Evolutionary conservation across 2,329 filamentous ascomycete species (phyloP), one percentile per base, ranked within the genome.

Genomic region (Aspergillus latus): DNA sequence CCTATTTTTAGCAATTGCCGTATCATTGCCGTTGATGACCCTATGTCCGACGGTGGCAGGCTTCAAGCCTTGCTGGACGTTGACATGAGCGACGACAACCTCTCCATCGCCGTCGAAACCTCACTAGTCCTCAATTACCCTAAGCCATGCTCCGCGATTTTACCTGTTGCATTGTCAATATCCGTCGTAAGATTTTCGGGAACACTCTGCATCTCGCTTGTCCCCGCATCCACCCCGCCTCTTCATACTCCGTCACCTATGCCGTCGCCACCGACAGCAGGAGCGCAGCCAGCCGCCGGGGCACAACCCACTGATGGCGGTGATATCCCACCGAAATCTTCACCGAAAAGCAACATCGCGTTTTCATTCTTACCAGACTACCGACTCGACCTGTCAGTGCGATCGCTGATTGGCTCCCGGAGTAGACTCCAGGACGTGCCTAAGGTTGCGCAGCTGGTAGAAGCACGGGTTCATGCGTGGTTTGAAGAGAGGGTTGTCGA

Each of bases 1-100:
- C 94, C 94, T 29, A 99, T 99, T 52, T 96, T 99, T 74, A 97
- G 92, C 78, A 99, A 99, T 73, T 97, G 94, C 69, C 86, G 94
- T 57, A 89, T 99, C 54, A 97, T 97, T 59, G 91, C 92, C 2
- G 90, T 97, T 0, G 77, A 79, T 52, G 77, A 80, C 37, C 74
- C 76, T 5, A 76, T 75, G 59, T 78, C 79, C 34, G 83, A 85
- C 52, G 90, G 91, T 21, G 88, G 88, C 0, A 83, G 92, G 39
- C 79, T 99, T 16, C 94, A 99, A 73, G 94, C 94, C 0, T 81
- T 92, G 57, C 96, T 99, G 90, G 94, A 99, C 73, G 92, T 99
- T 36, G 94, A 99, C 72, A 78, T 99, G 57, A 94, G 89, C 74
- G 94, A 80, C 59, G 78, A 99, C 74, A 92, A 96, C 74, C 90